phyloP scores from a whole-genome alignment of 1,284 basidiomycete genomes.

The Thecaphora frezii region DNA sequence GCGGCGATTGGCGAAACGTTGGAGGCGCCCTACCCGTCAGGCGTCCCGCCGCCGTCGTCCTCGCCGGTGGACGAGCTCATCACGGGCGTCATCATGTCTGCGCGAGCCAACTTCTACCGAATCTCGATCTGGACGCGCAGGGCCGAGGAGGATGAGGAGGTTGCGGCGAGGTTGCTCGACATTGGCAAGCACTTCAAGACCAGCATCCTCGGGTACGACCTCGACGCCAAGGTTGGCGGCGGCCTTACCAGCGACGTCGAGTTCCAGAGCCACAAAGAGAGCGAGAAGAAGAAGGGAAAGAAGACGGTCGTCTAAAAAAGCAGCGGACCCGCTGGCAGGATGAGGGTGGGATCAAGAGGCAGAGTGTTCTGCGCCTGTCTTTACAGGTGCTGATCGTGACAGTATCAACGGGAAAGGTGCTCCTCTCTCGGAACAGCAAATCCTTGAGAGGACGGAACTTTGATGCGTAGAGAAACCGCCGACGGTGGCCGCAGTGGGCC shows the following conservation, averaged over 20 bases:
- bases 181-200: conserved; percentile 86
- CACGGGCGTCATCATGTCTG: conserved; percentile 82
- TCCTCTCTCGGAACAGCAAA: too few species aligned
- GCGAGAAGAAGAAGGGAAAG: conserved; percentile 84
- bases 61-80: conserved; percentile 45
- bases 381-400: too few species aligned
- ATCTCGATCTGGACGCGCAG: conserved; percentile 92
- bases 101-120: conserved; percentile 91
- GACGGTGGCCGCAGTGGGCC: too few species aligned
- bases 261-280: conserved; percentile 57
- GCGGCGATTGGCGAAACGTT: conserved; percentile 57
- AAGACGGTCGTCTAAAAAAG: conserved; percentile 66
- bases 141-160: conserved; percentile 65
- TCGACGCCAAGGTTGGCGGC: conserved; percentile 71
- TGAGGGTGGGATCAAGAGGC: too few species aligned
- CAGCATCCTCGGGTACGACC: conserved; percentile 77
- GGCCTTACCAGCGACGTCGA: conserved; percentile 64
- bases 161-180: conserved; percentile 67
- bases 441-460: too few species aligned
- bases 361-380: too few species aligned
- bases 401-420: too few species aligned
- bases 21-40: conserved; percentile 45
- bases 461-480: too few species aligned
- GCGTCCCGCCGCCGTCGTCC: conserved; percentile 25
- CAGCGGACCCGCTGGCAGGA: too few species aligned